Evolutionary conservation across 768 basidiomycete species (phyloP), one percentile per base, ranked within the genome.

Genomic region (Lactifluus volemus): DNA sequence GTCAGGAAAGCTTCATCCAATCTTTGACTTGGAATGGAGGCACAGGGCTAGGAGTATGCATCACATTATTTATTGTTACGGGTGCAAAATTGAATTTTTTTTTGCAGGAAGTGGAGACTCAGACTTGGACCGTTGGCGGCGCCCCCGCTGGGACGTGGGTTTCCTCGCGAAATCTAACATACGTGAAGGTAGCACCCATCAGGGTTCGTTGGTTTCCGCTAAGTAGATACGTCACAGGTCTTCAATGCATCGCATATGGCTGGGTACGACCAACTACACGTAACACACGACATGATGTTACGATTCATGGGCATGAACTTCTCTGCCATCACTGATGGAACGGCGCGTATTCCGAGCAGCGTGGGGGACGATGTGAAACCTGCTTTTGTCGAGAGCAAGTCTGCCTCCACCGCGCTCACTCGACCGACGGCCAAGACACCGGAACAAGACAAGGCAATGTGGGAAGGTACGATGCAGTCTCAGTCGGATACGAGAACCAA

Each of bases 171-270:
- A 96, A 96, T 71, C 73, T 99, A 68, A 94, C 96, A 12, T 98
- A 97, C 68, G 89, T 84, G 65, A 95, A 96, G 78, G 92, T 92
- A 67, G 51, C 74, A 42, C 45, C 49, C 38, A 48, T 49, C 1
- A 44, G 5, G 49, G 2, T 5, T 60, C 9, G 52, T 36, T 36
- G 52, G 29, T 19, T 44, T 21, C 41, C 30, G 42, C 10, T 21
- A 29, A 39, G 10, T 45, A 15, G 34, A 53, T 45, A 59, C 47
- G 10, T n/a, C 34, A 29, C 60, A 94, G 91, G 82, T 97, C 29
- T 89, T 87, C 72, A 90, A 93, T 61, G 91, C 92, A 3, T 98
- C 95, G 1, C 97, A 98, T 73, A 99, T 98, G 97, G 96, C 84
- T 8, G 86, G 89, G 12, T 88, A 78, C 72, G 96, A 99, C 72